Conservation (phyloP, 2,329 filamentous ascomycete genomes). For the Clarireedia homoeocarpa region DNA sequence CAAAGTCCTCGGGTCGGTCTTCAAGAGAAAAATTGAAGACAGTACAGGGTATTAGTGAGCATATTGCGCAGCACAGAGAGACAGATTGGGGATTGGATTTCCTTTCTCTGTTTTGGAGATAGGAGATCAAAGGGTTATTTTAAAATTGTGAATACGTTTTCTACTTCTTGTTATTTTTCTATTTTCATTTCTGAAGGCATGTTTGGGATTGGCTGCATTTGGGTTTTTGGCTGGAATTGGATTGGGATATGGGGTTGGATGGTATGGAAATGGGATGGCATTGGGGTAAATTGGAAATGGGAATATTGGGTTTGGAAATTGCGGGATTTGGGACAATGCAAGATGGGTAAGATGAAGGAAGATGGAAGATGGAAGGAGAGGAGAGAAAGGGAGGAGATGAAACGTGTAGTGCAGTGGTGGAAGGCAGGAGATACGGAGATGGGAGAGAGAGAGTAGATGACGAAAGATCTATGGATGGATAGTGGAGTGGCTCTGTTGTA, state of each 20-base stretch:
- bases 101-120: no score
- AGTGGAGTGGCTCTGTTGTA: background rate
- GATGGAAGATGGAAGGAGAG: background rate
- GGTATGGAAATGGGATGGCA: background rate
- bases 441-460: no score
- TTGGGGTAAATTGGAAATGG: background rate
- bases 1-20: background rate
- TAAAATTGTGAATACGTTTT: no score
- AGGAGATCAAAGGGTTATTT: no score
- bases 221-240: background rate
- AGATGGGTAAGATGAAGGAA: background rate
- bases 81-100: background rate
- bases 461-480: background rate
- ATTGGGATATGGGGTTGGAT: background rate
- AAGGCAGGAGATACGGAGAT: background rate
- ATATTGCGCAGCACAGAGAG: background rate
- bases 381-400: background rate
- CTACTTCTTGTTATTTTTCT: no score
- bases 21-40: no score
- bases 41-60: background rate
- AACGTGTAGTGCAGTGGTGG: background rate
- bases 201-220: background rate
- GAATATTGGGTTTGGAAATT: background rate
- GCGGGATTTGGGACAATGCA: background rate
- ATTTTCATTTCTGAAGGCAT: background rate